Evolutionary conservation across 306 rosid species (phyloP), one percentile per base, ranked within the genome.

Genomic region (Trifolium fragiferum): DNA sequence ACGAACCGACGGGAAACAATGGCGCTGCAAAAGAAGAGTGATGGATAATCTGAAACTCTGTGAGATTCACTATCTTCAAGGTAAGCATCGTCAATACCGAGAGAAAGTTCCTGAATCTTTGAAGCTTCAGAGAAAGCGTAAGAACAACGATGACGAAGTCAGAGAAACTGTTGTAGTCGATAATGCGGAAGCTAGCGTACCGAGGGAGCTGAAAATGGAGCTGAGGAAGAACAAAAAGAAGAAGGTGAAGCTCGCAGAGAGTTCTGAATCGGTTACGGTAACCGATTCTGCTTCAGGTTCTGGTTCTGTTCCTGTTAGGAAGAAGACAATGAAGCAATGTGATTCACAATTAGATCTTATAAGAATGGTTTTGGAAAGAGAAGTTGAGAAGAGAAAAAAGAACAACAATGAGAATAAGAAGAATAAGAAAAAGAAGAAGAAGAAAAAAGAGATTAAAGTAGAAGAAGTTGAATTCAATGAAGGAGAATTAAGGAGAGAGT

Each of bases 61-160:
- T 80, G 92, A 95, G 86, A 86, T 90, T 90, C 99, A 95, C 85
- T 89, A 95, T 64, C 90, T 90, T 2, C 99, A 95, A 68, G 99
- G 98, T 1, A 96, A 96, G 16, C 98, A 92, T 77, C 90, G 99
- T 1, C 99, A 95, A 84, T 82, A 19, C 86, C 86, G 84, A 73
- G 98, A 92, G 83, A 87, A 89, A 74, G 99, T 95, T 9, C 99
- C 99, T 2, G 99, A 95, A 69, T 86, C 89, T 23, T 84, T 95
- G 76, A 95, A 95, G 54, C 86, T 95, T 57, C 96, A 86, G 70
- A 80, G 99, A 70, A 86, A 78, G 82, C 81, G 85, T 35, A 87
- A 72, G 47, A 78, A 71, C 7, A 13, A 10, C 2, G 60, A 49
- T 2, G 55, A 49, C 2, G 55, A 49, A 6, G 47, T 72, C 15